Percentiles rank a stretch among this genome's conserved stretches.
phyloP scores from a whole-genome alignment of 495 filamentous ascomycete genomes.

The Friedmanniomyces endolithicus region DNA sequence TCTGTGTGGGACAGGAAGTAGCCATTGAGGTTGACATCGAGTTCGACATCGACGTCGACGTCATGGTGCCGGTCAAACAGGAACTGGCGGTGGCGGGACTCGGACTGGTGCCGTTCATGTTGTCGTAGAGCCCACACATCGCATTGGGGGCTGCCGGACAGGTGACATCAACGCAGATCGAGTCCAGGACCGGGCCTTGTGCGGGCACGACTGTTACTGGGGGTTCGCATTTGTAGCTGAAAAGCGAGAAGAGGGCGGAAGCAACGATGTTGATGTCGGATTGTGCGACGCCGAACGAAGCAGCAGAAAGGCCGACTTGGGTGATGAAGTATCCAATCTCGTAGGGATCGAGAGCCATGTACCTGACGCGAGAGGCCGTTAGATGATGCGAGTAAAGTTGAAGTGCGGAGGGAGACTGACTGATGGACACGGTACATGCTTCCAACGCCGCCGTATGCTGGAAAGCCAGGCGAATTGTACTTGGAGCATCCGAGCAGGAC shows the following conservation, averaged over 20 bases:
- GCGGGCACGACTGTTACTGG: conserved; percentile 21
- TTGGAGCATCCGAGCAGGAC: conserved; percentile 38
- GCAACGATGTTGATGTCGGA: conserved; percentile 32
- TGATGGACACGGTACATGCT: conserved; percentile 40
- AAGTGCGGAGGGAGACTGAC: conserved; percentile 18
- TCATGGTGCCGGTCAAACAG: conserved; percentile 10
- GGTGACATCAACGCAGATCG: conserved; percentile 9
- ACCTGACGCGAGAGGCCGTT: conserved; percentile 24
- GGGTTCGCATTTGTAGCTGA: conserved; percentile 35
- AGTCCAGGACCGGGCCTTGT: conserved; percentile 3
- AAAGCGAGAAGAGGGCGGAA: conserved; percentile 32
- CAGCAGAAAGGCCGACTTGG: conserved; percentile 40
- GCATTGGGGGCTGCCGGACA: conserved; percentile 8
- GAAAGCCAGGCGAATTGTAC: conserved; percentile 33
- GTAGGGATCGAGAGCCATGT: conserved; percentile 40
- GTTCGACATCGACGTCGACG: background rate
- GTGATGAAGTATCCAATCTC: conserved; percentile 42
- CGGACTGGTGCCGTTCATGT: conserved; percentile 7
- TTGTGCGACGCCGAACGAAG: conserved; percentile 39
- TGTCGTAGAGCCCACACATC: conserved; percentile 7
- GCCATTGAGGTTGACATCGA: too few species aligned
- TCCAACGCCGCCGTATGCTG: conserved; percentile 33
- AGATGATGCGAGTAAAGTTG: conserved; percentile 2
- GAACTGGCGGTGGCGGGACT: conserved; percentile 6
- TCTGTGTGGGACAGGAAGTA: too few species aligned